A percentile compares a stretch with the other conserved stretches of the same genome.
Conservation (phyloP, 257 asterid species). For the Osmanthus fragrans region DNA sequence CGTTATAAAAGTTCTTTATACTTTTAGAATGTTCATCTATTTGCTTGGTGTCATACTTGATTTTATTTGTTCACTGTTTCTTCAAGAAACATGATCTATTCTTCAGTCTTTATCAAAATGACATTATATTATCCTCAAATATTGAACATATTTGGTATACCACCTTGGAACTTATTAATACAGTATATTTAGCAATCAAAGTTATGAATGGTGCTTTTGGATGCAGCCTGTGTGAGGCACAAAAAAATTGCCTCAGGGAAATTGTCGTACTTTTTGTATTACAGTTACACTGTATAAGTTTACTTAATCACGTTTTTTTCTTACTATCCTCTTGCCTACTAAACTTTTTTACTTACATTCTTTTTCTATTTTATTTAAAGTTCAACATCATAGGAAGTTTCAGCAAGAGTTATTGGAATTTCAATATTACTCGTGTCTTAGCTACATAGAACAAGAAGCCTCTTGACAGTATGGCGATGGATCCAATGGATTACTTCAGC, state of each 20-base stretch:
- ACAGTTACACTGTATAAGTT: neutral
- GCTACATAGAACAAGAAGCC: neutral
- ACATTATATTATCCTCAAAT: no score
- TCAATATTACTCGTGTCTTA: neutral
- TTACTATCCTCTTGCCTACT: neutral
- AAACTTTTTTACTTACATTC: neutral
- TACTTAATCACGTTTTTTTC: neutral
- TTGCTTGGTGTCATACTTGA: neutral
- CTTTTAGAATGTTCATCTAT: neutral
- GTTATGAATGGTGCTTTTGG: neutral
- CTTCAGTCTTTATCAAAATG: neutral
- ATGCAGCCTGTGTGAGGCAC: neutral
- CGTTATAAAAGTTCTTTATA: neutral
- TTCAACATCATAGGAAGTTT: constrained; percentile 2
- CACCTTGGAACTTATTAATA: no score
- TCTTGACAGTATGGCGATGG: neutral
- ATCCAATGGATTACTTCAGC: constrained; percentile 19
- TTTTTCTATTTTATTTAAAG: neutral
- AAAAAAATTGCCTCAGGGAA: neutral
- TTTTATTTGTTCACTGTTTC: neutral
- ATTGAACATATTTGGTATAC: no score
- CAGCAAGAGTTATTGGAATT: neutral
- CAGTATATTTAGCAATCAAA: no score
- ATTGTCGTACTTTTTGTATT: no score
- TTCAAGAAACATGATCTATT: neutral